Conservation (phyloP, 192 early-diverging fungal species). For the Linnemannia hyalina region DNA sequence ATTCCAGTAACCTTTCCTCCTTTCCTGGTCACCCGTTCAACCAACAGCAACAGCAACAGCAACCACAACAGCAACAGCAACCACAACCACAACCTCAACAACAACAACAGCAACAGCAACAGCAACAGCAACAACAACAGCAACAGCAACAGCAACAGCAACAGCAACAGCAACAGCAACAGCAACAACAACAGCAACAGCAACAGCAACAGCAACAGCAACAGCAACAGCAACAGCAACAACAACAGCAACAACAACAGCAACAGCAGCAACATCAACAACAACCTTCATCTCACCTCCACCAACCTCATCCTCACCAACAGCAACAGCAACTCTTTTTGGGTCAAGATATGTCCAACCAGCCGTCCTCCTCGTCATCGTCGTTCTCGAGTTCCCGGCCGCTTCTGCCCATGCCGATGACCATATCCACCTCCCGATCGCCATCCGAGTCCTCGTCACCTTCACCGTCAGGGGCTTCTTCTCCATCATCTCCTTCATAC, state of each 20-base stretch:
- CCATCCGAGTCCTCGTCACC: slow-evolving; percentile 25
- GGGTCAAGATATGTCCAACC: not conserved
- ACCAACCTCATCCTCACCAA: not conserved
- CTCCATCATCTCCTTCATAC: slow-evolving; percentile 19
- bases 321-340: not conserved
- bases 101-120: not conserved
- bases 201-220: not conserved
- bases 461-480: slow-evolving; percentile 3
- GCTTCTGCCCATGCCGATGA: slow-evolving; percentile 11
- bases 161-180: not conserved
- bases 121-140: not conserved
- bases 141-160: not conserved
- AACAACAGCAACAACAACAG: not conserved
- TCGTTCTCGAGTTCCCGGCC: slow-evolving; percentile 1
- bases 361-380: not conserved
- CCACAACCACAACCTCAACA: not conserved
- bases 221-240: not conserved
- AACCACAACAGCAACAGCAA: too few species aligned
- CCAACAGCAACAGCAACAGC: not conserved
- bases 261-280: not conserved
- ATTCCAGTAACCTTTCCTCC: not conserved
- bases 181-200: not conserved
- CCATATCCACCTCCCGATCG: slow-evolving; percentile 13
- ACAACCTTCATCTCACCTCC: not conserved
- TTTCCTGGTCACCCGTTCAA: not conserved